phyloP scores from a whole-genome alignment of 805 yeast species.

The Candida broadrunensis region DNA sequence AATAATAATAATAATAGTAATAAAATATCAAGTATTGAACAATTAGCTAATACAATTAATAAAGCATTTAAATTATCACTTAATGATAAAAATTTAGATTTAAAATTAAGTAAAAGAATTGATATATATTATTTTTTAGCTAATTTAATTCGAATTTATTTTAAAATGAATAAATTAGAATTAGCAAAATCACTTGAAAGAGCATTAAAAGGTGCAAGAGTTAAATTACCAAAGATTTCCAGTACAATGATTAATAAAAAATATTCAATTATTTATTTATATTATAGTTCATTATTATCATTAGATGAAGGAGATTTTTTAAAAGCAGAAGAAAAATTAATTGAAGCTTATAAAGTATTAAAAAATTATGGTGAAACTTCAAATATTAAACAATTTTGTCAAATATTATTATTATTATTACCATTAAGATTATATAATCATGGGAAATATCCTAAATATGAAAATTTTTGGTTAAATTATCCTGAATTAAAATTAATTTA shows the following conservation, averaged over 20 bases:
- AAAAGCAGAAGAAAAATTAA: conserved; percentile 49
- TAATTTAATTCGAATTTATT: conserved; percentile 66
- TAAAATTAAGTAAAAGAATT: conserved; percentile 47
- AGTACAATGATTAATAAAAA: conserved; percentile 28
- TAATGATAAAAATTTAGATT: conserved; percentile 67
- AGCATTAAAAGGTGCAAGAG: conserved; percentile 55
- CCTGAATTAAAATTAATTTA: conserved; percentile 45
- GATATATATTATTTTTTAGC: conserved; percentile 72
- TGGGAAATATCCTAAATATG: conserved; percentile 43
- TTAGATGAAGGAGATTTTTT: conserved; percentile 62
- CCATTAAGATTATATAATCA: conserved; percentile 59
- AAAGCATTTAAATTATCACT: conserved; percentile 73
- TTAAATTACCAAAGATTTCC: conserved; percentile 51
- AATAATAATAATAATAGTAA: conserved; percentile 6
- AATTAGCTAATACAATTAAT: conserved; percentile 64
- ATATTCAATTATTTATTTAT: conserved; percentile 60
- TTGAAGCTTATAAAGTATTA: conserved; percentile 44
- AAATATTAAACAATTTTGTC: conserved; percentile 30
- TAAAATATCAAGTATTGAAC: conserved; percentile 37
- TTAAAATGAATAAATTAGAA: conserved; percentile 62
- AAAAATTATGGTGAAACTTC: conserved; percentile 17
- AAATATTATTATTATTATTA: conserved; percentile 56
- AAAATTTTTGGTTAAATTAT: conserved; percentile 34
- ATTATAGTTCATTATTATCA: conserved; percentile 65
- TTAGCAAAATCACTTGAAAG: conserved; percentile 72